phyloP scores from a whole-genome alignment of 2,329 filamentous ascomycete genomes.

The Penicillium occitanis region DNA sequence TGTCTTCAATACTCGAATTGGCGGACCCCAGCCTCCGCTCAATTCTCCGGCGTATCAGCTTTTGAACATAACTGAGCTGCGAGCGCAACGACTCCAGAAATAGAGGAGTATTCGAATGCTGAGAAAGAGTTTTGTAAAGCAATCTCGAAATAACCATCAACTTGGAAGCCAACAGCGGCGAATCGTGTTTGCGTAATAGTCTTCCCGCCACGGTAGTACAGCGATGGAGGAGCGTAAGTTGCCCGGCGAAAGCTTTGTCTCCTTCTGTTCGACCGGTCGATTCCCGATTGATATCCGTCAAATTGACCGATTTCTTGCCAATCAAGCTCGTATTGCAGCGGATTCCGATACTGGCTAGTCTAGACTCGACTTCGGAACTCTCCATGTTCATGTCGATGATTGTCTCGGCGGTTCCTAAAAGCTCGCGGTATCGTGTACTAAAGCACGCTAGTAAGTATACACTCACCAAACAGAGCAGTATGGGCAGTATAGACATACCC shows the following conservation, averaged over 20 bases:
- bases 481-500: constrained; percentile 49
- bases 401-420: constrained; percentile 88
- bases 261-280: constrained; percentile 36
- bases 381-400: constrained; percentile 85
- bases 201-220: constrained; percentile 55
- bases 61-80: constrained; percentile 61
- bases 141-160: constrained; percentile 73
- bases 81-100: constrained; percentile 65
- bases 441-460: constrained; percentile 4
- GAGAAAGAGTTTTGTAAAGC: constrained; percentile 69
- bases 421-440: constrained; percentile 74
- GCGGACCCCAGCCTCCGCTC: constrained; percentile 54
- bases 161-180: constrained; percentile 63
- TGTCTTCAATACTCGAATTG: constrained; percentile 46
- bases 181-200: constrained; percentile 53
- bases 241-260: constrained; percentile 53
- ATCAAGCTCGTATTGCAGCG: constrained; percentile 73
- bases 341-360: constrained; percentile 69
- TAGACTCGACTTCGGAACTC: constrained; percentile 70
- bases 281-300: constrained; percentile 51
- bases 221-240: constrained; percentile 58
- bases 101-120: constrained; percentile 48
- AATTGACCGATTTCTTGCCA: constrained; percentile 62
- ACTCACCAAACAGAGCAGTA: not conserved
- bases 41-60: constrained; percentile 64